A percentile compares a stretch with the other conserved stretches of the same genome.
Evolutionary conservation across 345 rosid genomes (phyloP).

Genomic region (Excoecaria cochinchinensis): DNA sequence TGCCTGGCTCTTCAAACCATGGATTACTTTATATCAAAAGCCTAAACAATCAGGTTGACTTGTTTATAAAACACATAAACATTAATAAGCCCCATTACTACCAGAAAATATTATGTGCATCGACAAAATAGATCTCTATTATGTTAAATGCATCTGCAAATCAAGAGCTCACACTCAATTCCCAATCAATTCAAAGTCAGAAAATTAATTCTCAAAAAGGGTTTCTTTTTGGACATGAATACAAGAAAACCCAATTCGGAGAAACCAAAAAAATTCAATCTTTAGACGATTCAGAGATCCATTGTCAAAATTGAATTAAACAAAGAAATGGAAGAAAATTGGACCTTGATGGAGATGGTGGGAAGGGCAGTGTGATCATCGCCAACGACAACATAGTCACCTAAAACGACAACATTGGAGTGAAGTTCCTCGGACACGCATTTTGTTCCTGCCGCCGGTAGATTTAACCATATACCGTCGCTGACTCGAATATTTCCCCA

Average conservation of each 20-base stretch:
- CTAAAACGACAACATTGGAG: slow-evolving; percentile 74
- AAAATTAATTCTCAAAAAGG: not conserved
- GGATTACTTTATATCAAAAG: not conserved
- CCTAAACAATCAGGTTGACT: no score
- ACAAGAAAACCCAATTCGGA: not conserved
- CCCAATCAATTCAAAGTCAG: not conserved
- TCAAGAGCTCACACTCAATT: not conserved
- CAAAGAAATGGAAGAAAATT: not conserved
- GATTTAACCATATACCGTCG: slow-evolving; percentile 71
- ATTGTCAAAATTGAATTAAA: not conserved
- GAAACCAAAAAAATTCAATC: not conserved
- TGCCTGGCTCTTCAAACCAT: not conserved
- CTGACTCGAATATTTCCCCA: slow-evolving; percentile 23
- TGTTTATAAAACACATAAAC: not conserved
- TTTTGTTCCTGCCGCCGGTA: slow-evolving; percentile 66
- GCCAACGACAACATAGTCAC: slow-evolving; percentile 72
- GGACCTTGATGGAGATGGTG: slow-evolving; percentile 73
- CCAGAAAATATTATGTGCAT: not conserved
- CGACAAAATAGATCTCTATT: not conserved
- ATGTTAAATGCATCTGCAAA: not conserved
- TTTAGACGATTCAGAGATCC: not conserved
- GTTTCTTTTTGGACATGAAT: not conserved
- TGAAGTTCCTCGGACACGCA: slow-evolving; percentile 95
- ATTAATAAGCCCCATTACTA: not conserved
- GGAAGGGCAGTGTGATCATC: slow-evolving; percentile 48